A percentile compares a stretch with the other conserved stretches of the same genome.
Evolutionary conservation across 2,329 filamentous ascomycete species (phyloP).

Genomic region (Plectosphaerella plurivora): DNA sequence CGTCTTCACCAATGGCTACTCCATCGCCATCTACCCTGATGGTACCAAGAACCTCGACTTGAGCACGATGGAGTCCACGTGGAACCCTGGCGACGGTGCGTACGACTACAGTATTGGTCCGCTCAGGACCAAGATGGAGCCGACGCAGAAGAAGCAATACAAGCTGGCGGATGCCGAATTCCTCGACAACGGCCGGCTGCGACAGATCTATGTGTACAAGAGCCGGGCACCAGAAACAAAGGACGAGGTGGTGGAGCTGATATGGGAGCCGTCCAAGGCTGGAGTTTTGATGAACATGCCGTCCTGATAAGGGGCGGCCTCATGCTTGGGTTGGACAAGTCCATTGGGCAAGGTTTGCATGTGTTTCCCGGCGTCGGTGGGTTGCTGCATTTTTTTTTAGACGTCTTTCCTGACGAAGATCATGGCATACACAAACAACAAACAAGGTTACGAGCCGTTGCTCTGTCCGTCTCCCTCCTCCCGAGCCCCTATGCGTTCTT

Average conservation of each 20-base stretch:
- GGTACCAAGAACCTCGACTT: constrained; percentile 35
- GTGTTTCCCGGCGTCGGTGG: neutral
- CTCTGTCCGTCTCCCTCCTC: neutral
- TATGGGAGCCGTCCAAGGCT: constrained; percentile 27
- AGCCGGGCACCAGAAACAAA: constrained; percentile 34
- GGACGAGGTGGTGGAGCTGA: constrained; percentile 44
- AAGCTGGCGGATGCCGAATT: constrained; percentile 38
- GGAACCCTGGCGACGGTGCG: constrained; percentile 36
- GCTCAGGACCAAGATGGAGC: constrained; percentile 30
- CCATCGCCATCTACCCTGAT: constrained; percentile 43
- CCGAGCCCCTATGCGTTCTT: neutral
- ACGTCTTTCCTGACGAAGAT: too few relatives aligned
- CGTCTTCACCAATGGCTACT: constrained; percentile 56
- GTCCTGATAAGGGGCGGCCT: neutral
- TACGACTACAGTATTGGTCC: constrained; percentile 52
- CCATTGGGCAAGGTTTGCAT: neutral
- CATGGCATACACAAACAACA: too few relatives aligned
- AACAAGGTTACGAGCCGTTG: neutral
- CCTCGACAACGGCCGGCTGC: constrained; percentile 34
- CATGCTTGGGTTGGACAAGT: too few relatives aligned
- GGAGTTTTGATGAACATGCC: neutral
- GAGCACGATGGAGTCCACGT: constrained; percentile 49
- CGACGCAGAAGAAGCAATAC: constrained; percentile 47
- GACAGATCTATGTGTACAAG: constrained; percentile 51
- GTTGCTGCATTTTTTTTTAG: neutral